phyloP scores from a whole-genome alignment of 148 eudicot genomes.

The Tetragonia tetragonoides region DNA sequence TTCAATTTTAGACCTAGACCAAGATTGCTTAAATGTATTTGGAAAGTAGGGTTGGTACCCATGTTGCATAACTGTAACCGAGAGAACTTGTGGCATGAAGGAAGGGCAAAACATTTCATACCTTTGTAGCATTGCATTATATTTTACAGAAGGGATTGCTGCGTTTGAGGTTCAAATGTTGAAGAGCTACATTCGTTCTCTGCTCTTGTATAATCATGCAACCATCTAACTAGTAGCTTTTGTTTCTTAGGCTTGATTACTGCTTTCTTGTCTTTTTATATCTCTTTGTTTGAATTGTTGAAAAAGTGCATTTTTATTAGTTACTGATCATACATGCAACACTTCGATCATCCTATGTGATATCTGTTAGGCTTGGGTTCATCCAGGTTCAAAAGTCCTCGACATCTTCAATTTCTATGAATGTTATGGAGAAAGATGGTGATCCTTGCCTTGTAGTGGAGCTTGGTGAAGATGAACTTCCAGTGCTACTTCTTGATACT shows the following conservation, averaged over 20 bases:
- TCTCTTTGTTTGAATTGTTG: not conserved
- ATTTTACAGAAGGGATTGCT: not conserved
- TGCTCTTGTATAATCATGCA: not conserved
- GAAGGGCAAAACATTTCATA: not conserved
- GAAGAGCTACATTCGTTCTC: not conserved
- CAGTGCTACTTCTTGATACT: conserved; percentile 47
- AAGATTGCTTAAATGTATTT: not conserved
- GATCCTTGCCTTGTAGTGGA: conserved; percentile 34
- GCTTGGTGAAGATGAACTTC: conserved; percentile 42
- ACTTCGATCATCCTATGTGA: conserved; percentile 19
- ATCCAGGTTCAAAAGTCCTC: conserved; percentile 53
- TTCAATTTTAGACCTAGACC: too few species aligned
- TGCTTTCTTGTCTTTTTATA: not conserved
- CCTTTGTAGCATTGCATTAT: not conserved
- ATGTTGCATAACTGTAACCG: too few species aligned
- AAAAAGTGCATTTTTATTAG: not conserved
- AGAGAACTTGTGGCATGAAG: too few species aligned
- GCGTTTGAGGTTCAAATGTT: not conserved
- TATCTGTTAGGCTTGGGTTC: conserved; percentile 57
- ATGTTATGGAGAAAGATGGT: conserved; percentile 27
- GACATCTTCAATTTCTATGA: conserved; percentile 28
- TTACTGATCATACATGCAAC: not conserved
- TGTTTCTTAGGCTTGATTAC: not conserved
- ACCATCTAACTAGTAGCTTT: not conserved
- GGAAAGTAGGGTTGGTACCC: not conserved